phyloP scores from a whole-genome alignment of 768 basidiomycete genomes.

The Glaciozyma martinii region DNA sequence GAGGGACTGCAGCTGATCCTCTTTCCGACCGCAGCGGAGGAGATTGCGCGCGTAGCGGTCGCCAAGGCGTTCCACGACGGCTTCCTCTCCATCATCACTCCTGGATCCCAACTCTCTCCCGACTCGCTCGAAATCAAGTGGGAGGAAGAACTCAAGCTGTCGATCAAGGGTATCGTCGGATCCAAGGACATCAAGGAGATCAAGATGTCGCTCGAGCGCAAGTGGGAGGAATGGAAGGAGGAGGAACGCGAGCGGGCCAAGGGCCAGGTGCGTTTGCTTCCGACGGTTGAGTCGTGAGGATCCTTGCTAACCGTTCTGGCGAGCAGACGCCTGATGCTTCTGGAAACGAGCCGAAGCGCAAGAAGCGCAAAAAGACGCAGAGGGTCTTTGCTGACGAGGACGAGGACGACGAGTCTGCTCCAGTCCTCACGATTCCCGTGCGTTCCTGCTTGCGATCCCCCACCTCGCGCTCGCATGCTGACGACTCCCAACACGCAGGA shows the following conservation, averaged over 20 bases:
- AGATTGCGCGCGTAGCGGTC: not conserved
- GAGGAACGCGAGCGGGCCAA: constrained; percentile 59
- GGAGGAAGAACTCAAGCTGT: constrained; percentile 49
- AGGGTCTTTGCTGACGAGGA: not conserved
- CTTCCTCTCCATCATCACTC: constrained; percentile 70
- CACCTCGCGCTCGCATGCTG: not conserved
- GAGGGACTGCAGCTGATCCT: no score
- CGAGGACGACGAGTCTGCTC: not conserved
- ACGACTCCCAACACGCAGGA: constrained; percentile 36
- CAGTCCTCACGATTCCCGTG: not conserved
- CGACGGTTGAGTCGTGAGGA: not conserved
- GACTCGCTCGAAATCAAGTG: constrained; percentile 74
- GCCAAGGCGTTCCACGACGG: constrained; percentile 51
- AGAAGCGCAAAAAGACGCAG: constrained; percentile 34
- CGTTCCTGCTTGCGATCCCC: constrained; percentile 36
- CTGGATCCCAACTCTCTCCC: constrained; percentile 68
- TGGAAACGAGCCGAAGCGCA: constrained; percentile 41
- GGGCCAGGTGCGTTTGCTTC: constrained; percentile 55
- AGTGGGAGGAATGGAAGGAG: constrained; percentile 44
- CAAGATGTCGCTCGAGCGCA: constrained; percentile 44
- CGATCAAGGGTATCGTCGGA: constrained; percentile 51
- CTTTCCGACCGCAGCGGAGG: not conserved
- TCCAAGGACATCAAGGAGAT: constrained; percentile 61
- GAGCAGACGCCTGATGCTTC: constrained; percentile 5
- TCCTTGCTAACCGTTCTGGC: not conserved